phyloP scores from a whole-genome alignment of 352 stramenopile species.

The Phytophthora macrochlamydospora region DNA sequence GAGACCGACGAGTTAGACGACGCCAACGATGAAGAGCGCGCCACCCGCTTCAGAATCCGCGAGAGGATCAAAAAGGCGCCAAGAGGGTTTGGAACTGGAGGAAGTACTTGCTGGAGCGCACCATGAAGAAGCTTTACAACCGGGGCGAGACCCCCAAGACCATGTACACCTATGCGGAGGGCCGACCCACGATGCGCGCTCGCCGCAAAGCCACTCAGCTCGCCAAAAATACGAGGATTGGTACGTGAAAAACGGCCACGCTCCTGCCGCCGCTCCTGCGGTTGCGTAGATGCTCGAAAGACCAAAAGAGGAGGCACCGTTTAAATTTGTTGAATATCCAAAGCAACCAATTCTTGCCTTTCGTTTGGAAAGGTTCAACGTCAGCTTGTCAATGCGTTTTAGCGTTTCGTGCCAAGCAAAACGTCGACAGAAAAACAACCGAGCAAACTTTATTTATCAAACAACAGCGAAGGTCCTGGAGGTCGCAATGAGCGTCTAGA shows the following conservation, averaged over 20 bases:
- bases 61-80: not conserved
- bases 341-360: no score
- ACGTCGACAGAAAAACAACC: no score
- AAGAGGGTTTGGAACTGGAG: not conserved
- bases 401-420: no score
- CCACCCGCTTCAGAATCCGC: not conserved
- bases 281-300: no score
- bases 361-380: no score
- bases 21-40: not conserved
- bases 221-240: not conserved
- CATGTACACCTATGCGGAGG: not conserved
- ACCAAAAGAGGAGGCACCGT: no score
- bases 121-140: not conserved
- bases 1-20: not conserved
- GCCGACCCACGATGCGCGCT: not conserved
- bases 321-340: no score
- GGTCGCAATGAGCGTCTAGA: not conserved
- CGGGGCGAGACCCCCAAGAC: not conserved
- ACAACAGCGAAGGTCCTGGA: no score
- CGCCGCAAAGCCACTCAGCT: not conserved
- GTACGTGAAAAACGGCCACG: not conserved
- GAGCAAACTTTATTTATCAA: no score
- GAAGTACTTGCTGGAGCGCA: not conserved
- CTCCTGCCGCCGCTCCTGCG: no score
- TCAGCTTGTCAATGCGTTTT: no score